Conservation (phyloP, 345 rosid species). For the Kandelia obovata region DNA sequence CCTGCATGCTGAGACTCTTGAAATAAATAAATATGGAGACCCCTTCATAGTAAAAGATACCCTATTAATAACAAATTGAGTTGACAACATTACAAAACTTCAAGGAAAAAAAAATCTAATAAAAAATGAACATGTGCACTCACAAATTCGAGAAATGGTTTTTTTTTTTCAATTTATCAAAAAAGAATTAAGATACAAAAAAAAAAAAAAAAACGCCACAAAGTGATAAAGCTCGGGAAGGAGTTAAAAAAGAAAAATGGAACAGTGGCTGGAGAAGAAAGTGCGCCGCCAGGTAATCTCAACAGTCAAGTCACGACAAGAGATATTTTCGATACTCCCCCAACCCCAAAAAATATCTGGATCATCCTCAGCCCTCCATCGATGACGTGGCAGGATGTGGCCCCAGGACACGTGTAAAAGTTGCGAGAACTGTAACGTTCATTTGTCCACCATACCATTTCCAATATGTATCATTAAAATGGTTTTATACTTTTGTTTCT, state of each 20-base stretch:
- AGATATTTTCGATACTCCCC: conserved; percentile 38
- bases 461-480: not conserved
- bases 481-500: not conserved
- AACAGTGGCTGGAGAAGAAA: not conserved
- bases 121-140: too few relatives aligned
- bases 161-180: too few relatives aligned
- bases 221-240: not conserved
- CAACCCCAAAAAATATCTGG: conserved; percentile 38
- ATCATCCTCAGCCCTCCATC: not conserved
- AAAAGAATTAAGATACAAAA: too few relatives aligned
- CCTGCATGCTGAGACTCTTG: too few relatives aligned
- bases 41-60: too few relatives aligned
- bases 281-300: not conserved
- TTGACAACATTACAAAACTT: too few relatives aligned
- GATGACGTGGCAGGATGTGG: conserved; percentile 46
- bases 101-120: too few relatives aligned
- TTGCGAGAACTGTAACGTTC: conserved; percentile 52
- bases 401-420: conserved; percentile 66
- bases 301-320: not conserved
- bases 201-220: too few relatives aligned
- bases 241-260: not conserved
- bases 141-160: too few relatives aligned
- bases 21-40: too few relatives aligned
- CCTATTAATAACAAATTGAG: too few relatives aligned
- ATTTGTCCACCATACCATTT: conserved; percentile 11